Base-by-base conservation (phyloP, 768 basidiomycete genomes). In the Xerocomus brunneocitrinus region DNA sequence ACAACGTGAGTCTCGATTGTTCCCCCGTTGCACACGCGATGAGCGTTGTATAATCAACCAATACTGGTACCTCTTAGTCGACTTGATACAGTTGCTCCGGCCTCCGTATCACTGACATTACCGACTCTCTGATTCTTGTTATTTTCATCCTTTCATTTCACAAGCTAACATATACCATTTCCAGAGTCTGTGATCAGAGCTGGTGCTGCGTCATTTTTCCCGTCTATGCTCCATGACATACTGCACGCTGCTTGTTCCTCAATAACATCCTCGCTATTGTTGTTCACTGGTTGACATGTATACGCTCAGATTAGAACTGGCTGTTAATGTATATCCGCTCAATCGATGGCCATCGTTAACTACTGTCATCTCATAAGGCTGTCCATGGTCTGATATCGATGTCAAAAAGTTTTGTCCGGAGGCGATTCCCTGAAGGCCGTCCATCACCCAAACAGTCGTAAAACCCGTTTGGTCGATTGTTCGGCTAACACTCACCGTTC, bases 51-150 rank as follows among this genome's bases (percentile, higher is more conserved):
- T 67, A 65, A 64, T 72, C 85, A 81, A 78, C 78, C 76, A 71
- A 65, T 50, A 79, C 81, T 91, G 88, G 89, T 87, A 89, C 88
- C 89, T 91, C 88, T 89, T 90, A 90, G 88, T 89, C 84, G 85
- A 91, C 79, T 67, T 83, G 81, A 69, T 74, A 61, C 76, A 67
- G 68, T 12, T 67, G 58, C 53, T 59, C 35, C 58, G 40, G 66
- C 65, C 61, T 72, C 73, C 72, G 79, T 69, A 72, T 82, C 80
- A 82, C 79, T 89, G 88, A 89, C 88, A 89, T 91, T 68, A 83
- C 83, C 82, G 75, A 74, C 74, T 67, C 71, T 76, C 77, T 77
- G 79, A 81, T 74, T 60, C 31, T 42, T 31, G 8, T 52, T 28
- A 22, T 30, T 27, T 27, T 10, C 5, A 45, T 31, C 5, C 24